These are phyloP conservation scores for Nepenthes mirabilis DNA, from an alignment of 148 eudicot species.

Conservation along the genomic window DNA sequence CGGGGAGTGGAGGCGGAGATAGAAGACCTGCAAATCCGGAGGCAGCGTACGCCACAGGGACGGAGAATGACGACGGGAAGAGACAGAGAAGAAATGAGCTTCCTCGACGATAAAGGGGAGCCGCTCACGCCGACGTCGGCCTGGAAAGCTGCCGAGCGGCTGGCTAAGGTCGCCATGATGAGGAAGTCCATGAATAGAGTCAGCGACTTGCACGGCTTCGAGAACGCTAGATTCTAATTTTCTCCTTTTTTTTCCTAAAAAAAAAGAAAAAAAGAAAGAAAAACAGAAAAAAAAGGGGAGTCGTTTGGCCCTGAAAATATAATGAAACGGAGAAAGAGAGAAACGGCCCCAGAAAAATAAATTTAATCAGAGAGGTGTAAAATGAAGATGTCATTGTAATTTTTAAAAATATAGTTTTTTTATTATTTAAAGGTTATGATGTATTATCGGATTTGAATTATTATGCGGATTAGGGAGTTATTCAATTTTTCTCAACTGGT, in stretches of 20 bases:
- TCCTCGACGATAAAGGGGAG: slow-evolving; percentile 61
- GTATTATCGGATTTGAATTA: too few relatives aligned
- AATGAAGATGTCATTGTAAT: too few relatives aligned
- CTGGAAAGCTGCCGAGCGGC: slow-evolving; percentile 91
- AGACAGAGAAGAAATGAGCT: slow-evolving; percentile 14
- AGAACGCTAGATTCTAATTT: slow-evolving; percentile 74
- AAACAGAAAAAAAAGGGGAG: too few relatives aligned
- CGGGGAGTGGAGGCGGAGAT: slow-evolving; percentile 56
- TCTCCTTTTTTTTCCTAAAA: background rate
- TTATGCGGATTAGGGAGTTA: too few relatives aligned
- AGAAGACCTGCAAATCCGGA: slow-evolving; percentile 31
- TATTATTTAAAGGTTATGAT: too few relatives aligned
- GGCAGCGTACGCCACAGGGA: slow-evolving; percentile 15
- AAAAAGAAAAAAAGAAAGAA: too few relatives aligned
- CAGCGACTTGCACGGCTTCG: slow-evolving; percentile 97
- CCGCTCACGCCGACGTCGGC: slow-evolving; percentile 89
- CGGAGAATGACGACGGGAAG: slow-evolving; percentile 1
- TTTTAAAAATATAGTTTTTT: too few relatives aligned
- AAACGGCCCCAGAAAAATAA: too few relatives aligned
- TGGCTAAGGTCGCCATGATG: slow-evolving; percentile 91
- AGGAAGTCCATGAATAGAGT: slow-evolving; percentile 72
- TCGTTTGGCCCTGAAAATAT: too few relatives aligned
- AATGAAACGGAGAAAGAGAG: too few relatives aligned
- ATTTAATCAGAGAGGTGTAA: too few relatives aligned
- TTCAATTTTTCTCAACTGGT: too few relatives aligned